Evolutionary conservation across 805 yeast species (phyloP).

Genomic region (Kodamaea leandrae): DNA sequence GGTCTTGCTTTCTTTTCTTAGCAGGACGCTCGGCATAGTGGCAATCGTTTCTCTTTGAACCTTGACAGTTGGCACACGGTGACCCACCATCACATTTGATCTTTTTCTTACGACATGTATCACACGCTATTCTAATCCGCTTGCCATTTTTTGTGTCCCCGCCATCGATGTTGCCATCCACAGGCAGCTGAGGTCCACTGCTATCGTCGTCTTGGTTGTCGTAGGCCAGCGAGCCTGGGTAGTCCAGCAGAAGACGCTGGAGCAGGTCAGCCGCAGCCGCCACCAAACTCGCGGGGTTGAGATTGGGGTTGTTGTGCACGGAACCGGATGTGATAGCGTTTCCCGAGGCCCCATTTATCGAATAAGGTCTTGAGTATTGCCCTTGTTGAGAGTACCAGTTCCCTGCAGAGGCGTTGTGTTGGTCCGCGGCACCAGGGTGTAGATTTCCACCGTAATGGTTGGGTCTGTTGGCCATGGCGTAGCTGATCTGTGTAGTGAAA

Average conservation of each 20-base stretch:
- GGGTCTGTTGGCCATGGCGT: too few relatives aligned
- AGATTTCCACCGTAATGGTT: too few relatives aligned
- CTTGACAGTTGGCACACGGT: slow-evolving; percentile 30
- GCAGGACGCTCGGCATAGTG: slow-evolving; percentile 21
- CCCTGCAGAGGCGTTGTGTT: too few relatives aligned
- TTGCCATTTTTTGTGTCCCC: slow-evolving; percentile 9
- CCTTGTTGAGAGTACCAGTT: too few relatives aligned
- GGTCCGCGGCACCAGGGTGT: too few relatives aligned
- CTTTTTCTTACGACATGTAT: slow-evolving; percentile 31
- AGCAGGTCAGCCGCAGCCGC: slow-evolving; percentile 7
- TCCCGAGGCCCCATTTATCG: too few relatives aligned
- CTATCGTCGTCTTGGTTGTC: background rate
- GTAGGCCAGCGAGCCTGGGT: background rate
- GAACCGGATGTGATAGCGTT: too few relatives aligned
- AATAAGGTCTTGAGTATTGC: too few relatives aligned
- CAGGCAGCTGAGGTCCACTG: background rate
- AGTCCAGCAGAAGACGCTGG: slow-evolving; percentile 5
- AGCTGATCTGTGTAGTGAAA: too few relatives aligned
- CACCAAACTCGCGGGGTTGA: background rate
- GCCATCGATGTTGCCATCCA: too few relatives aligned
- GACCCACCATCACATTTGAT: slow-evolving; percentile 31
- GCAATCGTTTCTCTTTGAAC: slow-evolving; percentile 19
- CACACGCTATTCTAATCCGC: slow-evolving; percentile 27
- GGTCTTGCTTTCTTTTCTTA: slow-evolving; percentile 9
- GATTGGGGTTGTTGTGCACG: background rate